A percentile compares a stretch with the other conserved stretches of the same genome.
These are phyloP conservation scores for Trametes polyzona DNA, from an alignment of 1,284 basidiomycete species.

Conservation along the genomic window DNA sequence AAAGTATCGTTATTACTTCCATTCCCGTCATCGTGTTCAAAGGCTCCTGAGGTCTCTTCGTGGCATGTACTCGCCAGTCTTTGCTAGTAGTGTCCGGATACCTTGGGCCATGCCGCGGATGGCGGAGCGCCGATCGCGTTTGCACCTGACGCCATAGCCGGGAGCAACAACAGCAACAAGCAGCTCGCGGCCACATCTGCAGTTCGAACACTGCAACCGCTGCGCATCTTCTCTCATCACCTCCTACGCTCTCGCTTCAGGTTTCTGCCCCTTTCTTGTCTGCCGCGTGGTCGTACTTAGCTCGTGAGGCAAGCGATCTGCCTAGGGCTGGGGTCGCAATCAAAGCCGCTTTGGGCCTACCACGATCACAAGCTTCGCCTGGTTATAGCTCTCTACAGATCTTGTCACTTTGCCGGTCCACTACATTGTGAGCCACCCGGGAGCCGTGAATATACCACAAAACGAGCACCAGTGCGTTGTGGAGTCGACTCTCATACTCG, in stretches of 20 bases:
- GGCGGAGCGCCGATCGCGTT: background rate
- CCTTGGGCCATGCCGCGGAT: background rate
- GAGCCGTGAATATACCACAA: background rate
- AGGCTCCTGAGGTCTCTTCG: too few relatives aligned
- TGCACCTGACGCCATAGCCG: slow-evolving; percentile 3
- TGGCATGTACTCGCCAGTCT: too few relatives aligned
- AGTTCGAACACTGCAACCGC: background rate
- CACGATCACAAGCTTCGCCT: too few relatives aligned
- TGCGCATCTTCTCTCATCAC: background rate
- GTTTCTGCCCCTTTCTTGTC: too few relatives aligned
- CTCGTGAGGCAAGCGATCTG: too few relatives aligned
- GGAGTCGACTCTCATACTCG: background rate
- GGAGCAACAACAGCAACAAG: background rate
- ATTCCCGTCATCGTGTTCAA: background rate
- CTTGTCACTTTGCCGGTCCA: background rate
- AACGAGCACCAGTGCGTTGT: background rate
- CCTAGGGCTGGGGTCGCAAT: too few relatives aligned
- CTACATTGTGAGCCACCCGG: too few relatives aligned
- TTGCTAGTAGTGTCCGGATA: background rate
- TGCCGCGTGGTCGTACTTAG: too few relatives aligned
- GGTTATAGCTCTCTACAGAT: too few relatives aligned
- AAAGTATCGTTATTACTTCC: slow-evolving; percentile 18
- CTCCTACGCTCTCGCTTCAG: background rate
- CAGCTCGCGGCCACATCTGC: background rate
- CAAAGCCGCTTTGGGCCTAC: too few relatives aligned